Percentiles rank a stretch among this genome's conserved stretches.
These are phyloP conservation scores for Cornus kousa DNA, from an alignment of 148 eudicot species.

Conservation along the genomic window DNA sequence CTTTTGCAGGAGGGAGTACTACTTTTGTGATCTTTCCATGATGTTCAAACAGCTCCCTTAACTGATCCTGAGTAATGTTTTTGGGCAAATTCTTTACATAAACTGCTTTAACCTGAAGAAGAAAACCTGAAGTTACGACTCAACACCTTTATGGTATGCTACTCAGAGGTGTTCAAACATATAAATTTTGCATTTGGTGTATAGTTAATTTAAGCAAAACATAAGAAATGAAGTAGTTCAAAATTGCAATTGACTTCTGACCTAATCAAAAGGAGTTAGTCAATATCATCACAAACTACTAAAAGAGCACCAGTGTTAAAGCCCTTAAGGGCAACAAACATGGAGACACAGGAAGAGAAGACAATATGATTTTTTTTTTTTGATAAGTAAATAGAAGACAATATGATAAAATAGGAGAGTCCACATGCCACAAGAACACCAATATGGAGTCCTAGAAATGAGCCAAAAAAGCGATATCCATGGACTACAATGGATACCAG, in stretches of 20 bases:
- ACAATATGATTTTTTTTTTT: not conserved
- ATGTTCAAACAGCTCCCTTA: constrained; percentile 64
- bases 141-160: not conserved
- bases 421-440: not conserved
- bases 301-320: not conserved
- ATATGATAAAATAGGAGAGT: not conserved
- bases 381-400: too few species aligned
- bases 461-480: not conserved
- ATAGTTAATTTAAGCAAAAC: not conserved
- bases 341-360: not conserved
- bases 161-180: not conserved
- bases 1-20: constrained; percentile 86
- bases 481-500: not conserved
- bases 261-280: not conserved
- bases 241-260: not conserved
- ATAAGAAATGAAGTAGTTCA: not conserved
- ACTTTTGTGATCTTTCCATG: constrained; percentile 87
- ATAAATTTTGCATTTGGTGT: not conserved
- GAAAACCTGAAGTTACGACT: constrained; percentile 2
- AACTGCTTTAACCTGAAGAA: constrained; percentile 80
- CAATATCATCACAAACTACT: not conserved
- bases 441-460: not conserved
- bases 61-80: constrained; percentile 63
- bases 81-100: constrained; percentile 90
- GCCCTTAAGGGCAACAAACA: not conserved